Conservation (phyloP, 129 eudicot genomes). For the Glebionis coronaria region DNA sequence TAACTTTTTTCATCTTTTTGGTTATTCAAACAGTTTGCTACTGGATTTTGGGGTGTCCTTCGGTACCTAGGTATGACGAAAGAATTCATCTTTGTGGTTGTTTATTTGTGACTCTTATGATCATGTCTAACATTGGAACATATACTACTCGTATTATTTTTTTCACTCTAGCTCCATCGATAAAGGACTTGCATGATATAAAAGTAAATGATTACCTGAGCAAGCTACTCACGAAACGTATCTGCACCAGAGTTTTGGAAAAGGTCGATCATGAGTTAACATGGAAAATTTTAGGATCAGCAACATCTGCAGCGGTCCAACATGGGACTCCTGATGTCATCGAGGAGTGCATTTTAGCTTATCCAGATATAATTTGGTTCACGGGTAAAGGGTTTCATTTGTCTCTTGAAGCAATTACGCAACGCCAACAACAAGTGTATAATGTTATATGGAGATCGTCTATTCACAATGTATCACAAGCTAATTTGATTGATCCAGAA, state of each 20-base stretch:
- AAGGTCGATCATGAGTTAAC: background rate
- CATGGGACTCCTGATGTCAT: conserved; percentile 10
- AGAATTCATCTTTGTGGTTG: background rate
- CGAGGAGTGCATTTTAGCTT: conserved; percentile 15
- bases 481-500: background rate
- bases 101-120: background rate
- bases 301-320: conserved; percentile 5
- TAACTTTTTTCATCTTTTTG: background rate
- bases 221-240: conserved; percentile 8
- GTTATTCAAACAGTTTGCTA: background rate
- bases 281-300: conserved; percentile 15
- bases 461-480: background rate
- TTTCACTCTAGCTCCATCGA: conserved; percentile 7
- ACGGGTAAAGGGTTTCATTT: background rate
- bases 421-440: conserved; percentile 23
- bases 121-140: conserved; percentile 5
- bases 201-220: conserved; percentile 3
- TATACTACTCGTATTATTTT: background rate
- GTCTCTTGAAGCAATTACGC: conserved; percentile 18
- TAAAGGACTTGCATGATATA: conserved; percentile 19
- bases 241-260: conserved; percentile 13
- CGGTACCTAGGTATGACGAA: conserved; percentile 14
- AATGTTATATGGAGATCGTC: conserved; percentile 23
- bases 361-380: conserved; percentile 19
- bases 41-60: conserved; percentile 24